These are phyloP conservation scores for Fonsecaea nubica DNA, from an alignment of 2,329 filamentous ascomycete species.

Conservation along the genomic window DNA sequence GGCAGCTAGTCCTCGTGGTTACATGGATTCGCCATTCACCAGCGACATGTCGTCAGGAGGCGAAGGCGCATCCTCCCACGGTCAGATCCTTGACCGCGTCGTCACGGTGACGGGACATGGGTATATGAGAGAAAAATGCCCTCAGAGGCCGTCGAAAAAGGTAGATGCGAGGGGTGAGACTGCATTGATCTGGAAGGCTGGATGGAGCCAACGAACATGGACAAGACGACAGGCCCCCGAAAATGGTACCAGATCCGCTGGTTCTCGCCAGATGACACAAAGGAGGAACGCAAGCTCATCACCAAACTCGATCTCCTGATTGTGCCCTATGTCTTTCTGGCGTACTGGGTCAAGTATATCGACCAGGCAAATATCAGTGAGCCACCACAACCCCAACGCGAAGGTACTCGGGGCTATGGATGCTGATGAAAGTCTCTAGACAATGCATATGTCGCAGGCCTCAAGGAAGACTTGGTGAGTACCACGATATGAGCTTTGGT, in stretches of 20 bases:
- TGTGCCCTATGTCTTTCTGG: conserved; percentile 62
- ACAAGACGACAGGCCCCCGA: conserved; percentile 1
- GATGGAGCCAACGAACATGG: not conserved
- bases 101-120: not conserved
- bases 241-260: conserved; percentile 49
- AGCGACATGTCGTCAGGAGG: not conserved
- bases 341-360: conserved; percentile 63
- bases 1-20: not conserved
- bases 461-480: conserved; percentile 56
- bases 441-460: conserved; percentile 63
- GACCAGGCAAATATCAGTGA: conserved; percentile 62
- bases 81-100: not conserved
- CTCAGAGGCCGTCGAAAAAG: not conserved
- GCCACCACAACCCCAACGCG: conserved; percentile 22
- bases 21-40: not conserved
- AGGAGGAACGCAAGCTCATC: conserved; percentile 59
- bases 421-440: conserved; percentile 44
- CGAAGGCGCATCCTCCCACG: not conserved
- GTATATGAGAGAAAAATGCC: not conserved
- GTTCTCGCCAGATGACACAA: conserved; percentile 58
- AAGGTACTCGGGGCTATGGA: not conserved
- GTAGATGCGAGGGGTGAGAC: not conserved
- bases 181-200: conserved; percentile 7
- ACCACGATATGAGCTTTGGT: not conserved
- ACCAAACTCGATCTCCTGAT: conserved; percentile 64